Evolutionary conservation across 2,329 filamentous ascomycete genomes (phyloP).

Genomic region (Stagonosporopsis chrysanthemi): DNA sequence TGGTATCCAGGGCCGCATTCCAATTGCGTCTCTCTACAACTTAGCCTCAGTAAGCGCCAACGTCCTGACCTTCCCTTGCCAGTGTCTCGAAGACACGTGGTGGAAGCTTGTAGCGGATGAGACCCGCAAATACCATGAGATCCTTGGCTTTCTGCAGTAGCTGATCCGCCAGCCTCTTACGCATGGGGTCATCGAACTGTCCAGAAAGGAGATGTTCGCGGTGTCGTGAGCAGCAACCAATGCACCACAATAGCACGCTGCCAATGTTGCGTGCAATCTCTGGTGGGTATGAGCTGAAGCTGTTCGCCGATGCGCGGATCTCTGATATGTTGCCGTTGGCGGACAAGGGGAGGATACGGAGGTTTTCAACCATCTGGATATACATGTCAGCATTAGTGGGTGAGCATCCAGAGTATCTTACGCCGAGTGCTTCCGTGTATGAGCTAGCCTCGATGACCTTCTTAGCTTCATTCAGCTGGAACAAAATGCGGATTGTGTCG

Average conservation of each 20-base stretch:
- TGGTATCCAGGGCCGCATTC: slow-evolving; percentile 9
- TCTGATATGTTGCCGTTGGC: slow-evolving; percentile 76
- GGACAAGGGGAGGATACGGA: slow-evolving; percentile 81
- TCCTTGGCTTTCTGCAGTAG: slow-evolving; percentile 85
- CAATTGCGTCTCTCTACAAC: not conserved
- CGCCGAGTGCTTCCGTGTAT: slow-evolving; percentile 70
- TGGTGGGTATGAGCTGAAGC: slow-evolving; percentile 79
- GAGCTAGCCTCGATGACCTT: slow-evolving; percentile 63
- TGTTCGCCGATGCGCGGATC: slow-evolving; percentile 81
- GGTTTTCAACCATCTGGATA: slow-evolving; percentile 70
- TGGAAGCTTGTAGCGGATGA: slow-evolving; percentile 89
- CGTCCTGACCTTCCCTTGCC: slow-evolving; percentile 71
- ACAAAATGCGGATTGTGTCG: slow-evolving; percentile 65
- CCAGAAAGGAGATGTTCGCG: slow-evolving; percentile 70
- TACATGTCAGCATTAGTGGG: slow-evolving; percentile 17
- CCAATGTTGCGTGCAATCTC: slow-evolving; percentile 89
- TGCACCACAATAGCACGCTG: slow-evolving; percentile 91
- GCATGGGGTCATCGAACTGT: slow-evolving; percentile 72
- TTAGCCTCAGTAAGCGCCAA: slow-evolving; percentile 39
- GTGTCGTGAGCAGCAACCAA: slow-evolving; percentile 83
- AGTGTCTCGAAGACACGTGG: slow-evolving; percentile 87
- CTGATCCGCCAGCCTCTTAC: slow-evolving; percentile 66
- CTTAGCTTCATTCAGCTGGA: slow-evolving; percentile 69
- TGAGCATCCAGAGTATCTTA: slow-evolving; percentile 53
- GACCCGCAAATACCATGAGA: slow-evolving; percentile 90